A percentile compares a stretch with the other conserved stretches of the same genome.
Conservation (phyloP, 2,329 filamentous ascomycete genomes). For the Chaetothyriales sp. region DNA sequence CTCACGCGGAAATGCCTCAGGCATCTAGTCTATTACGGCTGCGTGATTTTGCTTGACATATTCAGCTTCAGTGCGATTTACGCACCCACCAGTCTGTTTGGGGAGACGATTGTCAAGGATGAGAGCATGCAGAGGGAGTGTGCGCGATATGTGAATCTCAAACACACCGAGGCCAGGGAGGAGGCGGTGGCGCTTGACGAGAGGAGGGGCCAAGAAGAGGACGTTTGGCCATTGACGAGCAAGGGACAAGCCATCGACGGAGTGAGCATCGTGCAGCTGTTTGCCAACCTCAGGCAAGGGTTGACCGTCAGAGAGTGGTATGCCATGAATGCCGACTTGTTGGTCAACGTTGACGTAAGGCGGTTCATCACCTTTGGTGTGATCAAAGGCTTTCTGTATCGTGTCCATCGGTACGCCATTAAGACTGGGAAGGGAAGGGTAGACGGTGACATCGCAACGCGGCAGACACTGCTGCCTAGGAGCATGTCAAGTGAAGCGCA, state of each 20-base stretch:
- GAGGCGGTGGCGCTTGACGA: constrained; percentile 10
- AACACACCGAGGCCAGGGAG: constrained; percentile 25
- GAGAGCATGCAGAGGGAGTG: constrained; percentile 75
- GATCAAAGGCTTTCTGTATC: constrained; percentile 87
- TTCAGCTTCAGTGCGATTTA: constrained; percentile 93
- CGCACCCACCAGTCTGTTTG: constrained; percentile 64
- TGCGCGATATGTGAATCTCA: constrained; percentile 60
- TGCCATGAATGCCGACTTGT: constrained; percentile 55
- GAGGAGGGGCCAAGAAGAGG: constrained; percentile 13
- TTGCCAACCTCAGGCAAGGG: constrained; percentile 70
- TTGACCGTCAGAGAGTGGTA: constrained; percentile 82
- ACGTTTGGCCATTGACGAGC: constrained; percentile 32
- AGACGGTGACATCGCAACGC: background rate
- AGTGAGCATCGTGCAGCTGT: constrained; percentile 58
- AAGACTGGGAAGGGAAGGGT: constrained; percentile 21
- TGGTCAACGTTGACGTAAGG: constrained; percentile 71
- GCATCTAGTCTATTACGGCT: constrained; percentile 87
- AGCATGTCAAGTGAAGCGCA: constrained; percentile 14
- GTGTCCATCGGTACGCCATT: constrained; percentile 82
- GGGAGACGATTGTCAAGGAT: constrained; percentile 61
- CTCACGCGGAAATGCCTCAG: constrained; percentile 76
- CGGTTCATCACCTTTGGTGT: constrained; percentile 90
- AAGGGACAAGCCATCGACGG: constrained; percentile 27
- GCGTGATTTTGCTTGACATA: constrained; percentile 77
- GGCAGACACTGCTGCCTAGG: constrained; percentile 2